Conservation (phyloP, 2,329 filamentous ascomycete genomes). For the Calycina marina region DNA sequence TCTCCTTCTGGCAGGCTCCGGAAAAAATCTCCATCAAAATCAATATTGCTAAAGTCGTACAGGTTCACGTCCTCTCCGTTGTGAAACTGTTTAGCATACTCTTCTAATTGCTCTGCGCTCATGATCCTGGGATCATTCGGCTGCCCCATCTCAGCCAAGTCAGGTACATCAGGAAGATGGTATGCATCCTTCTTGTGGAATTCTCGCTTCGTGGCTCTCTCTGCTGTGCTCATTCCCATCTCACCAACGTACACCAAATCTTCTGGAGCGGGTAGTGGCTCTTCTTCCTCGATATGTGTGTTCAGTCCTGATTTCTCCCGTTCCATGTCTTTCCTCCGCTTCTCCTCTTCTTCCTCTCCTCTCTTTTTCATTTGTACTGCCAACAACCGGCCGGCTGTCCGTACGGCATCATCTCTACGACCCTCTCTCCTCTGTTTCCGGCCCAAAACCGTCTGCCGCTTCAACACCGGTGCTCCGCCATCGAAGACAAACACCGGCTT, state of each 20-base stretch:
- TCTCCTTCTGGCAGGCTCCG: constrained; percentile 77
- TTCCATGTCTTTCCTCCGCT: constrained; percentile 29
- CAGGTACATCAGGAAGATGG: constrained; percentile 75
- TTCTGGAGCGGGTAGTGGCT: constrained; percentile 49
- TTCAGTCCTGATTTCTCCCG: constrained; percentile 27
- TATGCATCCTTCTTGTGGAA: constrained; percentile 93
- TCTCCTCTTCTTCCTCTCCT: constrained; percentile 71
- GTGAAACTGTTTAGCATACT: constrained; percentile 86
- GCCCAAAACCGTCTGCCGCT: constrained; percentile 74
- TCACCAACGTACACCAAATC: constrained; percentile 86
- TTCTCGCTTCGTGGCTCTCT: constrained; percentile 57
- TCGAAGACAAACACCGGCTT: constrained; percentile 97
- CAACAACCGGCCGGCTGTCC: constrained; percentile 81
- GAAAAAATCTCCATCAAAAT: constrained; percentile 94
- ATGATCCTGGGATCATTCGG: constrained; percentile 91
- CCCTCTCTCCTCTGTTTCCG: constrained; percentile 74
- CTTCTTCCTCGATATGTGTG: constrained; percentile 40
- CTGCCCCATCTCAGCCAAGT: constrained; percentile 72
- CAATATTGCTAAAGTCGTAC: constrained; percentile 97
- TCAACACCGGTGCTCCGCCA: constrained; percentile 80
- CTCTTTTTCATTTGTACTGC: constrained; percentile 87
- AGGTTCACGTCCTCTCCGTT: constrained; percentile 79
- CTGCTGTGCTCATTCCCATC: constrained; percentile 61
- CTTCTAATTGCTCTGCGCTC: constrained; percentile 85
- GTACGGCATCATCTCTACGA: constrained; percentile 77